phyloP scores from a whole-genome alignment of 495 filamentous ascomycete genomes.

The Penicillium macrosclerotiorum region DNA sequence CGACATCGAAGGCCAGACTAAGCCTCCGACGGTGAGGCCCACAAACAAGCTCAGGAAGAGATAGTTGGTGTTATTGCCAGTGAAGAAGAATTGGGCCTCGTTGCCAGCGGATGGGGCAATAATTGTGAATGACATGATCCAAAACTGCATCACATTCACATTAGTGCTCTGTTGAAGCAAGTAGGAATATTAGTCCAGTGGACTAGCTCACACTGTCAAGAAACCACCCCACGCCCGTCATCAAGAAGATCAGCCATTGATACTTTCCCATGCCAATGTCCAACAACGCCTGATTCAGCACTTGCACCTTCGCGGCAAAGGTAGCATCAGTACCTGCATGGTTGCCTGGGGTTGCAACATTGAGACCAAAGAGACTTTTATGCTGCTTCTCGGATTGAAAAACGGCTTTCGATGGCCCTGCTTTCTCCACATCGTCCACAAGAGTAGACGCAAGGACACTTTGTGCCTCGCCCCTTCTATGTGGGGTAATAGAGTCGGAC shows the following conservation, averaged over 20 bases:
- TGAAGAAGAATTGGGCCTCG: slow-evolving; percentile 13
- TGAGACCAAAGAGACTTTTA: slow-evolving; percentile 6
- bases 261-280: slow-evolving; percentile 81
- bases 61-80: slow-evolving; percentile 11
- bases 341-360: slow-evolving; percentile 2
- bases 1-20: slow-evolving; percentile 24
- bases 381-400: slow-evolving; percentile 4
- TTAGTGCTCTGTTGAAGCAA: neutral
- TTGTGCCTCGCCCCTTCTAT: slow-evolving; percentile 17
- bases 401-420: slow-evolving; percentile 6
- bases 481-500: slow-evolving; percentile 3
- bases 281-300: slow-evolving; percentile 51
- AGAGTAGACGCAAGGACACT: slow-evolving; percentile 21
- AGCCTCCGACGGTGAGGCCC: slow-evolving; percentile 21
- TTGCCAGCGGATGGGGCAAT: slow-evolving; percentile 19
- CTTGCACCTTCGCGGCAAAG: slow-evolving; percentile 41
- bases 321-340: slow-evolving; percentile 17
- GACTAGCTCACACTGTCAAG: slow-evolving; percentile 39
- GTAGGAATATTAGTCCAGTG: neutral
- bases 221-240: slow-evolving; percentile 71
- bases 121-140: slow-evolving; percentile 17
- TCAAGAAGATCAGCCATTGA: slow-evolving; percentile 70
- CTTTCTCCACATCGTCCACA: slow-evolving; percentile 18
- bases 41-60: slow-evolving; percentile 18
- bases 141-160: slow-evolving; percentile 2